These are phyloP conservation scores for Fragaria vesca DNA, from an alignment of 306 rosid species.

Conservation along the genomic window DNA sequence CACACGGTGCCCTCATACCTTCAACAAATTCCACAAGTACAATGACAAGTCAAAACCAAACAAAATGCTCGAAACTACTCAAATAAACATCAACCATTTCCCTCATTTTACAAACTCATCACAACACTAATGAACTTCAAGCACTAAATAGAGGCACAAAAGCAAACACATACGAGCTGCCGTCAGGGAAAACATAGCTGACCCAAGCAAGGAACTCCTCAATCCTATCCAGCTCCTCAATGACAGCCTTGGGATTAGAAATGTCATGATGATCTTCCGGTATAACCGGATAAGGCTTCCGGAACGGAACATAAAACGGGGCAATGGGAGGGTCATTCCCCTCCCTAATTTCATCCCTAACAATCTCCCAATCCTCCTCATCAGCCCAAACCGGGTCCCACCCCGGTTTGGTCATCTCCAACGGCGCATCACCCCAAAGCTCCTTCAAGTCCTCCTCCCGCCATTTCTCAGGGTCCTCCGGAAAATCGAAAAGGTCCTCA, in stretches of 20 bases:
- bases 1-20: slow-evolving; percentile 97
- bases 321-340: slow-evolving; percentile 70
- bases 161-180: slow-evolving; percentile 64
- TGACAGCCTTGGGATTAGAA: slow-evolving; percentile 46
- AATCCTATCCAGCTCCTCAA: slow-evolving; percentile 90
- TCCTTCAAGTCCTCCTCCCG: slow-evolving; percentile 70
- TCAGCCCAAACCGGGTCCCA: slow-evolving; percentile 84
- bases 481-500: slow-evolving; percentile 56
- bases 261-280: slow-evolving; percentile 56
- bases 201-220: slow-evolving; percentile 95
- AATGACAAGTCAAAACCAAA: neutral
- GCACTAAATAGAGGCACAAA: neutral
- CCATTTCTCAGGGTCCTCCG: slow-evolving; percentile 70
- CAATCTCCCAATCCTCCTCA: slow-evolving; percentile 58
- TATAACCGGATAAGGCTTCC: slow-evolving; percentile 59
- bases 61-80: neutral
- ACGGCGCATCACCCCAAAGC: slow-evolving; percentile 70
- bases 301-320: slow-evolving; percentile 71
- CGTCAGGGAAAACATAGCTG: slow-evolving; percentile 82
- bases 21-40: slow-evolving; percentile 14
- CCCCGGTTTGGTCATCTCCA: slow-evolving; percentile 52
- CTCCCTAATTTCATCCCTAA: slow-evolving; percentile 33
- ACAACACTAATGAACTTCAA: neutral
- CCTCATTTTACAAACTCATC: too few relatives aligned
- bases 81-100: neutral